phyloP scores from a whole-genome alignment of 352 stramenopile genomes.

The Saprolegnia parasitica region DNA sequence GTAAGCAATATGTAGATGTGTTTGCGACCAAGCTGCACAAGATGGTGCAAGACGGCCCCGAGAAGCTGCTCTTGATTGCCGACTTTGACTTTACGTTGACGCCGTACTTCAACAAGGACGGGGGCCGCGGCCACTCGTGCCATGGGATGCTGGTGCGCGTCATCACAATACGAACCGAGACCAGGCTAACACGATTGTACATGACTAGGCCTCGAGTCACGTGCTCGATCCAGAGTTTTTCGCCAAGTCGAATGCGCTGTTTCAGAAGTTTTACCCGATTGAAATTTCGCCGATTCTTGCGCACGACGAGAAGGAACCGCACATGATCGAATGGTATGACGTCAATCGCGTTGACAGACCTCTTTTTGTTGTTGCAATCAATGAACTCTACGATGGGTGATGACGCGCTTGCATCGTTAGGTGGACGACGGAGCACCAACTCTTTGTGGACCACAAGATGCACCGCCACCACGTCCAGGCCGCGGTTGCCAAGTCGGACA shows the following conservation, averaged over 20 bases:
- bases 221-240: constrained; percentile 40
- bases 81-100: constrained; percentile 84
- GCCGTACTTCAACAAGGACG: constrained; percentile 52
- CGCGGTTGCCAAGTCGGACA: constrained; percentile 37
- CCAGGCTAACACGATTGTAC: too few relatives aligned
- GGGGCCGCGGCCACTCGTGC: constrained; percentile 46
- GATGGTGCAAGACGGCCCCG: constrained; percentile 55
- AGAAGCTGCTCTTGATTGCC: constrained; percentile 71
- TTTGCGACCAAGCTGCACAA: constrained; percentile 77
- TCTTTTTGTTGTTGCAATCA: too few relatives aligned
- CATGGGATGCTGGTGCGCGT: constrained; percentile 47
- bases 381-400: too few relatives aligned
- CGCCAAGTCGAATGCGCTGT: constrained; percentile 41
- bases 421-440: constrained; percentile 28
- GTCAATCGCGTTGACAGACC: too few relatives aligned
- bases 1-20: constrained; percentile 36
- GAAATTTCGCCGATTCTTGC: constrained; percentile 61
- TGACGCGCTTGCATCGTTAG: too few relatives aligned
- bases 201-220: constrained; percentile 33
- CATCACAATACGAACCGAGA: too few relatives aligned
- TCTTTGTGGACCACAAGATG: constrained; percentile 58
- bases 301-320: constrained; percentile 67
- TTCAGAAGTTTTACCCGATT: constrained; percentile 74
- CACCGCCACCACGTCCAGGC: constrained; percentile 42
- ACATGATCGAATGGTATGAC: constrained; percentile 78